Conservation (phyloP, 768 basidiomycete genomes). For the Collybia nuda region DNA sequence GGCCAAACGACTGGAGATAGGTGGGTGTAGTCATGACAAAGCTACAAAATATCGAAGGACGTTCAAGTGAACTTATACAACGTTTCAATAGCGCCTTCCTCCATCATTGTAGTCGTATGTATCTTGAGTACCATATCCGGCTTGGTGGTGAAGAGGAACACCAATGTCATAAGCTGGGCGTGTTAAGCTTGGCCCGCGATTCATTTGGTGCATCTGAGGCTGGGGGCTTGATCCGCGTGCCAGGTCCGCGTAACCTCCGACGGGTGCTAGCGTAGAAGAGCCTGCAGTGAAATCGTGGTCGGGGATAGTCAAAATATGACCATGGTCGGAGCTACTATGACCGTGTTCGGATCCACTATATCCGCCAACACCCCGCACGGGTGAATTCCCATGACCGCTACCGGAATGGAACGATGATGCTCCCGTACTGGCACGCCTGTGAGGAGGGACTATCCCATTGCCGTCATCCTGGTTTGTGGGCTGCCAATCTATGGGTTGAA, state of each 20-base stretch:
- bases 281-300: constrained; percentile 81
- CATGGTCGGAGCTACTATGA: constrained; percentile 23
- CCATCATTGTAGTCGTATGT: constrained; percentile 31
- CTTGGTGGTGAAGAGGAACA: constrained; percentile 64
- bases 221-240: constrained; percentile 72
- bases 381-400: constrained; percentile 31
- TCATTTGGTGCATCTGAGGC: constrained; percentile 60
- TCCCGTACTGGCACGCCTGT: constrained; percentile 53
- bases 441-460: constrained; percentile 37
- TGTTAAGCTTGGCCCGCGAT: constrained; percentile 46
- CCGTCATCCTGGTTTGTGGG: constrained; percentile 55
- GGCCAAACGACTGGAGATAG: constrained; percentile 2
- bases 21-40: constrained; percentile 4
- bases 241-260: constrained; percentile 82
- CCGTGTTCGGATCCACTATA: constrained; percentile 28
- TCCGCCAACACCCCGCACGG: constrained; percentile 16
- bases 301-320: constrained; percentile 44
- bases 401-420: constrained; percentile 74
- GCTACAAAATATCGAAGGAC: constrained; percentile 1
- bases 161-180: constrained; percentile 52
- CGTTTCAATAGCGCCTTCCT: not conserved
- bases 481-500: constrained; percentile 89
- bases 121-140: constrained; percentile 38
- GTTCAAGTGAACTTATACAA: not conserved
- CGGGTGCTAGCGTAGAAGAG: constrained; percentile 53